Evolutionary conservation across 106 monocot species (phyloP).

Genomic region (Amphibolis antarctica): DNA sequence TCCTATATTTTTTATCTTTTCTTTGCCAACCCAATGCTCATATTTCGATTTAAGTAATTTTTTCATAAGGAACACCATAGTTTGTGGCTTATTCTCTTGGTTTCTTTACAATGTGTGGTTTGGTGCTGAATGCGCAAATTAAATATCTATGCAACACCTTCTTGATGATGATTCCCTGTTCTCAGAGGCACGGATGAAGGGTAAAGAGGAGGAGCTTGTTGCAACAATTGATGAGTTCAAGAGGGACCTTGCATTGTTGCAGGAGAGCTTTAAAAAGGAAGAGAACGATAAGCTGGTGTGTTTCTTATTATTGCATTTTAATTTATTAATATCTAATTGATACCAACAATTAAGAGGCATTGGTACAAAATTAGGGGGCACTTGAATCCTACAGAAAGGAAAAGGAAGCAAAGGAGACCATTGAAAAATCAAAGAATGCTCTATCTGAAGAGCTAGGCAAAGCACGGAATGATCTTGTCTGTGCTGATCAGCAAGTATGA

Average conservation of each 20-base stretch:
- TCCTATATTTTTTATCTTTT: too few relatives aligned
- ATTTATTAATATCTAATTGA: too few relatives aligned
- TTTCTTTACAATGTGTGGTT: too few relatives aligned
- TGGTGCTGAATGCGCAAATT: too few relatives aligned
- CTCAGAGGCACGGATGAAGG: slow-evolving; percentile 31
- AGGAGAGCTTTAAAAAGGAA: slow-evolving; percentile 45
- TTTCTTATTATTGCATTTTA: not conserved
- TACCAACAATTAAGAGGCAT: too few relatives aligned
- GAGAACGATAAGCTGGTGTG: slow-evolving; percentile 45
- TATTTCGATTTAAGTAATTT: too few relatives aligned
- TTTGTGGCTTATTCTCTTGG: too few relatives aligned
- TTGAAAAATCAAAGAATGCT: slow-evolving; percentile 28
- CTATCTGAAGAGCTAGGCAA: slow-evolving; percentile 47
- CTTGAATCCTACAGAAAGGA: slow-evolving; percentile 42
- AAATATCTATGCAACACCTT: too few relatives aligned
- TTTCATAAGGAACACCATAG: too few relatives aligned
- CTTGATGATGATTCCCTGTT: not conserved
- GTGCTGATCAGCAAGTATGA: slow-evolving; percentile 33
- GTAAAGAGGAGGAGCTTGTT: slow-evolving; percentile 14
- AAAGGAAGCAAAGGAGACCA: slow-evolving; percentile 26
- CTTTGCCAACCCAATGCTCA: too few relatives aligned
- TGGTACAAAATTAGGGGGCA: slow-evolving; percentile 22
- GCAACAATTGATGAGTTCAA: slow-evolving; percentile 19
- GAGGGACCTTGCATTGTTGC: slow-evolving; percentile 10
- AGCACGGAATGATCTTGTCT: slow-evolving; percentile 30